These are phyloP conservation scores for Emergomyces orientalis DNA, from an alignment of 2,329 filamentous ascomycete genomes.

Conservation along the genomic window DNA sequence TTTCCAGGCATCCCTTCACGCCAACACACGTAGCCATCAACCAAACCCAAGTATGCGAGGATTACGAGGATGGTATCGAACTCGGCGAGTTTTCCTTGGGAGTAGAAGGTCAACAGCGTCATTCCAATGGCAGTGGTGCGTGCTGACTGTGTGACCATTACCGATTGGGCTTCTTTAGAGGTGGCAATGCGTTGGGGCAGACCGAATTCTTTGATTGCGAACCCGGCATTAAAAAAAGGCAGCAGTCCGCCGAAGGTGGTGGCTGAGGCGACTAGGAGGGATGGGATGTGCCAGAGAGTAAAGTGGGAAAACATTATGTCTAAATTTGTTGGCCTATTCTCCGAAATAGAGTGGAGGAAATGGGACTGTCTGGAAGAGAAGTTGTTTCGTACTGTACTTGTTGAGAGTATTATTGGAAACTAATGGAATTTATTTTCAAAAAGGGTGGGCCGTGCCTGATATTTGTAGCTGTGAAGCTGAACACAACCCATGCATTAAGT, in stretches of 20 bases:
- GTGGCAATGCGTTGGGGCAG: slow-evolving; percentile 25
- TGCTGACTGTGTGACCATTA: slow-evolving; percentile 22
- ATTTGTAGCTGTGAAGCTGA: neutral
- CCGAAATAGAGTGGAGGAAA: neutral
- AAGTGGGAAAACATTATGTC: slow-evolving; percentile 8
- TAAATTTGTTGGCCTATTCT: neutral
- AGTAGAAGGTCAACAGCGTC: slow-evolving; percentile 17
- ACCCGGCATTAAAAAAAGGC: slow-evolving; percentile 26
- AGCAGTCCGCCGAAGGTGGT: slow-evolving; percentile 27
- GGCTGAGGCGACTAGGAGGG: slow-evolving; percentile 21
- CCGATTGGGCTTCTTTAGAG: slow-evolving; percentile 24
- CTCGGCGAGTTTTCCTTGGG: slow-evolving; percentile 17
- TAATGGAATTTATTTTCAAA: neutral
- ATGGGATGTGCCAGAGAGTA: slow-evolving; percentile 10
- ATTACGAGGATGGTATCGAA: slow-evolving; percentile 19
- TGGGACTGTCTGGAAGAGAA: neutral
- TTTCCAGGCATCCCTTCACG: slow-evolving; percentile 18
- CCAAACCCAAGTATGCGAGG: slow-evolving; percentile 16
- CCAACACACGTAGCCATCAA: slow-evolving; percentile 20
- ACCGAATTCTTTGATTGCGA: slow-evolving; percentile 28
- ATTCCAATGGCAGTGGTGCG: slow-evolving; percentile 15
- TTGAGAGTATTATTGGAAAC: neutral
- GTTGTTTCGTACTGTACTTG: neutral
- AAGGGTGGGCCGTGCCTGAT: neutral
- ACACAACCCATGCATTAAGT: too few relatives aligned